Evolutionary conservation across 225 moss, liverwort and hornwort species (phyloP), one percentile per base, ranked within the genome.

Genomic region (Sphagnum contortum): DNA sequence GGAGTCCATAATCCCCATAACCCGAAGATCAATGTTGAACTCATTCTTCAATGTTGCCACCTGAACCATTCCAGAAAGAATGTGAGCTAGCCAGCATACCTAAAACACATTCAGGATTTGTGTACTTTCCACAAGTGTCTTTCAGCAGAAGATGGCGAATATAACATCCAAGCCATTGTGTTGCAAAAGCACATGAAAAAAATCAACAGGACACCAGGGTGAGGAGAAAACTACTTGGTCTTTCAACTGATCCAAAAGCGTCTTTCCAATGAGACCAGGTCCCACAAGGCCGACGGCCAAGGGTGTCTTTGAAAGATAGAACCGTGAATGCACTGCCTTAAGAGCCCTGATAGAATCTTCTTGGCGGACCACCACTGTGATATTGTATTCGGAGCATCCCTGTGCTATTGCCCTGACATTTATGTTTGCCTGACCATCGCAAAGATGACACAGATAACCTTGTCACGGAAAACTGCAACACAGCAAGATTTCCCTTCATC

Each of bases 331-430:
- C 64, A 89, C 98, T 65, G 98, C 98, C 79, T 86, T 93, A 12
- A 98, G 87, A 72, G 98, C 98, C 73, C 75, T 81, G 48, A 91
- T 65, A 50, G 98, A 98, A 65, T 98, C 93, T 9, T 88, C 83
- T 72, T 91, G 93, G 71, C 87, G 77, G 58, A 98, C 98, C 50
- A 98, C 98, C 45, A 98, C 87, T 48, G 98, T 98, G 46, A 98
- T 98, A 57, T 98, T 98, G 79, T 93, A 98, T 76, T 98, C 98
- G 48, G 98, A 98, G 75, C 98, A 98, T 71, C 98, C 98, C 70
- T 98, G 98, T 57, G 98, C 98, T 74, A 98, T 98, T 57, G 93
- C 98, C 80, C 93, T 81, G 69, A 98, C 89, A 74, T 98, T 98
- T 76, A 98, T 93, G 70, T 89, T 98, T 71, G 98, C 98, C 98